These are phyloP conservation scores for Fagus crenata DNA, from an alignment of 306 rosid genomes.

Conservation along the genomic window DNA sequence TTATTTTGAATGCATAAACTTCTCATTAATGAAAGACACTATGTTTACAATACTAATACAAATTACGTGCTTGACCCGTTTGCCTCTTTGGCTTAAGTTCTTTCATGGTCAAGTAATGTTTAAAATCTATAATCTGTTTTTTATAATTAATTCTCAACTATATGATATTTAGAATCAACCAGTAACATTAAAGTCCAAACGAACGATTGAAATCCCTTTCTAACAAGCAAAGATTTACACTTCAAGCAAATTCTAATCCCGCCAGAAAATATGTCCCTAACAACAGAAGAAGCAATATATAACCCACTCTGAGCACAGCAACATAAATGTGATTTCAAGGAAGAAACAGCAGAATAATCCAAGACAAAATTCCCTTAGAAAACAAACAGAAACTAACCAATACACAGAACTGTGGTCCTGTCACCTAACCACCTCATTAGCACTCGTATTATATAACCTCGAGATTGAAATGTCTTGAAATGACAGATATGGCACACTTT, in stretches of 20 bases:
- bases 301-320: neutral
- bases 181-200: neutral
- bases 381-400: neutral
- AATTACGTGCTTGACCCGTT: too few relatives aligned
- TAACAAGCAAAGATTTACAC: neutral
- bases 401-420: too few relatives aligned
- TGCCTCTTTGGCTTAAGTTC: too few relatives aligned
- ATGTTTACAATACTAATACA: too few relatives aligned
- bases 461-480: neutral
- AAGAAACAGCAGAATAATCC: neutral
- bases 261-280: neutral
- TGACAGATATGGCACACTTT: neutral
- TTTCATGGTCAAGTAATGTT: too few relatives aligned
- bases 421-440: too few relatives aligned
- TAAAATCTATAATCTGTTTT: too few relatives aligned
- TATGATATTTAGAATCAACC: neutral
- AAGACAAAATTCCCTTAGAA: neutral
- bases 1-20: too few relatives aligned
- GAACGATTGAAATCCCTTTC: neutral
- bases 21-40: too few relatives aligned
- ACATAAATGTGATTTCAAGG: neutral
- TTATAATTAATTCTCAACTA: too few relatives aligned
- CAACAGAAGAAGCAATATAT: neutral
- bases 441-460: too few relatives aligned
- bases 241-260: neutral